phyloP scores from a whole-genome alignment of 1,139 yeast species.

The Blastobotrys raffinosifermentans region DNA sequence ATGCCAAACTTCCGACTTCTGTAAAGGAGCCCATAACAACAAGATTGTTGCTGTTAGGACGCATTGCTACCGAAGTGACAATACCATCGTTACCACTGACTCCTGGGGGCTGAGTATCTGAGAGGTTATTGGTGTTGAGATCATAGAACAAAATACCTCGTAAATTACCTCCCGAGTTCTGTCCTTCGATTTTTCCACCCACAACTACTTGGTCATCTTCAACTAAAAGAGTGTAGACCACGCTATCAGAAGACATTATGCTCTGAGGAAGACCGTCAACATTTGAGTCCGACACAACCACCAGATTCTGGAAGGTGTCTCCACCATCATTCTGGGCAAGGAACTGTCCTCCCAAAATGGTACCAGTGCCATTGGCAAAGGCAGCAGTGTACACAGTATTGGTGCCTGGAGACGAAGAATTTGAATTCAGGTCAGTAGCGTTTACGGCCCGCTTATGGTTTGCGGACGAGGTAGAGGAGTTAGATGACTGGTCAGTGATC shows the following conservation, averaged over 20 bases:
- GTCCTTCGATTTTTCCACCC: conserved; percentile 48
- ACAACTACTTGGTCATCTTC: conserved; percentile 42
- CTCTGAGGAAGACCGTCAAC: conserved; percentile 32
- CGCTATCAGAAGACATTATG: conserved; percentile 34
- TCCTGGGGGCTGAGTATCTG: conserved; percentile 44
- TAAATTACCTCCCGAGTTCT: conserved; percentile 22
- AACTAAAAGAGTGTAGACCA: conserved; percentile 40
- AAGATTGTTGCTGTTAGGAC: conserved; percentile 46
- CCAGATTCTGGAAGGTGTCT: conserved; percentile 35
- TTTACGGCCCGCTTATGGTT: conserved; percentile 8
- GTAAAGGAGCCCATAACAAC: conserved; percentile 76
- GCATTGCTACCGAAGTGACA: conserved; percentile 50
- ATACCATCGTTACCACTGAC: conserved; percentile 31
- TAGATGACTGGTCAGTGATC: conserved; percentile 19
- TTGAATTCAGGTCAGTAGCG: background rate
- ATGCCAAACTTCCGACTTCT: conserved; percentile 51
- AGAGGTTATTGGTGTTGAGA: conserved; percentile 37
- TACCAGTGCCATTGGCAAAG: conserved; percentile 44
- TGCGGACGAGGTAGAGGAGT: conserved; percentile 23
- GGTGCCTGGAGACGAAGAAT: conserved; percentile 12
- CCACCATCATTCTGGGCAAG: conserved; percentile 19
- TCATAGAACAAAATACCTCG: conserved; percentile 50
- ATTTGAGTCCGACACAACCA: conserved; percentile 31
- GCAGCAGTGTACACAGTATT: conserved; percentile 30
- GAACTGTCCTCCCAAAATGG: conserved; percentile 54